Evolutionary conservation across 495 filamentous ascomycete genomes (phyloP).

Genomic region (Podospora conica): DNA sequence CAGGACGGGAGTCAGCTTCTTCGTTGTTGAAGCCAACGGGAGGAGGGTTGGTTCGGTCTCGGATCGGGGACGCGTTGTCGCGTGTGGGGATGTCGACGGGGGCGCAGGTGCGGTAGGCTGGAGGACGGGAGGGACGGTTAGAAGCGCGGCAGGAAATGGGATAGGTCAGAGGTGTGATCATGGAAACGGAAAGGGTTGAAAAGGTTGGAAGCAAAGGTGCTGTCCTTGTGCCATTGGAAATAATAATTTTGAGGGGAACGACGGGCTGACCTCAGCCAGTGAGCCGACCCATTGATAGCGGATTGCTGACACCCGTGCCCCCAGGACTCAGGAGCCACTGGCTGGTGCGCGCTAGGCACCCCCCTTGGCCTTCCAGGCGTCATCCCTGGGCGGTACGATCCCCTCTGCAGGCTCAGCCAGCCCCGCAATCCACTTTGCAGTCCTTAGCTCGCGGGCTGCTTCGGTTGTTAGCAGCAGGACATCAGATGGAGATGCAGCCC

Average conservation of each 20-base stretch:
- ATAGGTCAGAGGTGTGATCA: background rate
- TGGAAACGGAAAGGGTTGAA: background rate
- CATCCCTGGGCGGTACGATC: background rate
- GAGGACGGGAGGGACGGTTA: background rate
- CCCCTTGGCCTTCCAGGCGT: background rate
- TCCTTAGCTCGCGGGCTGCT: too few relatives aligned
- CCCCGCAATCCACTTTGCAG: background rate
- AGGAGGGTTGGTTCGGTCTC: background rate
- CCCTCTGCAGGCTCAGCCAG: background rate
- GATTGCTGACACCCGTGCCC: background rate
- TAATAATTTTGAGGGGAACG: conserved; percentile 26
- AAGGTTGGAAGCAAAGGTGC: background rate
- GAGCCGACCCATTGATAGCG: background rate
- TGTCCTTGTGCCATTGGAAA: background rate
- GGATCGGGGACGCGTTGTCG: background rate
- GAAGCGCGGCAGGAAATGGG: background rate
- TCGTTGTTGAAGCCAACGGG: background rate
- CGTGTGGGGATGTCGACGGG: background rate
- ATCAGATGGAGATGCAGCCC: too few relatives aligned
- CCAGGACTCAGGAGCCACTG: background rate
- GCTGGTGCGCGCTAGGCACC: too few relatives aligned
- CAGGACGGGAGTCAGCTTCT: background rate
- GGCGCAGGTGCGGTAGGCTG: background rate
- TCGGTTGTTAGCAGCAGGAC: too few relatives aligned
- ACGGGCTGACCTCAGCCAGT: conserved; percentile 15